These are phyloP conservation scores for Eimeria tenella DNA, from an alignment of 169 alveolate species.

Conservation along the genomic window DNA sequence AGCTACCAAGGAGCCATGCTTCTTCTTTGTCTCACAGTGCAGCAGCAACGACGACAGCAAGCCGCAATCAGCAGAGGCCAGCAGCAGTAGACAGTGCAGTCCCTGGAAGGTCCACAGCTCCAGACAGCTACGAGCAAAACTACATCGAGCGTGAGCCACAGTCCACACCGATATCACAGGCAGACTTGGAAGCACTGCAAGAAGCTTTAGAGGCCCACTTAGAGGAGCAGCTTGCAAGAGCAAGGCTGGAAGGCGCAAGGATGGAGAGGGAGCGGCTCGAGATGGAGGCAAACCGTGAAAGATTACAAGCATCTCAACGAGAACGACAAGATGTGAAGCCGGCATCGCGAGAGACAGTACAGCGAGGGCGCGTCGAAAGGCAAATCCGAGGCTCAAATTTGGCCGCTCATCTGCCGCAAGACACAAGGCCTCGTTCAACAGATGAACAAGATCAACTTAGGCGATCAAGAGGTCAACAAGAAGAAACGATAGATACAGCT, in stretches of 20 bases:
- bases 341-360: background rate
- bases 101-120: too few species aligned
- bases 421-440: background rate
- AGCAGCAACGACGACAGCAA: background rate
- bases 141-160: background rate
- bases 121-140: background rate
- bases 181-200: background rate
- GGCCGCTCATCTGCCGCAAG: background rate
- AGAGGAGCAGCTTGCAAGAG: slow-evolving; percentile 25
- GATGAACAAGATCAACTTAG: background rate
- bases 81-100: background rate
- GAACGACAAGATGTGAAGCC: background rate
- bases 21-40: background rate
- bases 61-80: background rate
- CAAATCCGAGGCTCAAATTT: background rate
- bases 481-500: background rate
- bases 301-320: background rate
- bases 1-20: background rate
- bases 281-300: background rate
- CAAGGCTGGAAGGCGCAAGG: slow-evolving; percentile 21
- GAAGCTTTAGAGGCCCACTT: slow-evolving; percentile 46
- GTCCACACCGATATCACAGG: too few species aligned
- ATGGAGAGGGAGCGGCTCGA: slow-evolving; percentile 51
- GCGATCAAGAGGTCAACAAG: background rate
- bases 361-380: background rate